Evolutionary conservation across 202 grass and related monocot species (phyloP).

Genomic region (Brachypodium distachyon): DNA sequence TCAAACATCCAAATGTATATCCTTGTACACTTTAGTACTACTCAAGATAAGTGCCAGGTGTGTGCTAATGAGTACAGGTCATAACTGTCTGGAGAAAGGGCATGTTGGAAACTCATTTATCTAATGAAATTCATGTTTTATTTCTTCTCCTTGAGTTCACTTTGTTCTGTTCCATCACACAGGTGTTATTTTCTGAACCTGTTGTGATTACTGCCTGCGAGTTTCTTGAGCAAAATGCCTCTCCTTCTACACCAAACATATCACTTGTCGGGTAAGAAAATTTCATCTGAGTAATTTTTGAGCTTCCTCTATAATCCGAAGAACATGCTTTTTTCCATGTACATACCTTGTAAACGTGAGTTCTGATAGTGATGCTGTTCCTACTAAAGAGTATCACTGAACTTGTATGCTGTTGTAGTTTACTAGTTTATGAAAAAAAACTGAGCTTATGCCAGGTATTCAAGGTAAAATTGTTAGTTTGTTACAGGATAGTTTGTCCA

Average conservation of each 20-base stretch:
- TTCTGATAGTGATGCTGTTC: neutral
- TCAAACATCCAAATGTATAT: neutral
- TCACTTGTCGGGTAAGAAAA: conserved; percentile 68
- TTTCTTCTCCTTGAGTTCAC: conserved; percentile 16
- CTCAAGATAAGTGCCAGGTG: neutral
- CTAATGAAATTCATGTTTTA: conserved; percentile 23
- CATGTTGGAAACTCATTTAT: neutral
- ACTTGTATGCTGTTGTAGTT: conserved; percentile 13
- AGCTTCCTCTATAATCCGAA: neutral
- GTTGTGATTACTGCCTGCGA: conserved; percentile 95
- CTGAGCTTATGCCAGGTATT: no score
- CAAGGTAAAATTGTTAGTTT: conserved; percentile 1
- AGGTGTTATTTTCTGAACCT: conserved; percentile 93
- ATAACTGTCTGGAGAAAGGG: neutral
- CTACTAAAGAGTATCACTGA: neutral
- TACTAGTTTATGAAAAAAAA: no score
- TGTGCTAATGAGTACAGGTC: neutral
- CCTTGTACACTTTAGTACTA: neutral
- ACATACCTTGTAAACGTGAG: neutral
- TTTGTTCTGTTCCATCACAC: conserved; percentile 26
- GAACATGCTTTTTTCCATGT: neutral
- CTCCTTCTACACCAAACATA: conserved; percentile 77
- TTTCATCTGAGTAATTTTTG: conserved; percentile 7
- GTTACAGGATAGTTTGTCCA: neutral
- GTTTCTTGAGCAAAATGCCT: conserved; percentile 93